Evolutionary conservation across 768 basidiomycete genomes (phyloP).

Genomic region (Albatrellus ellisii): DNA sequence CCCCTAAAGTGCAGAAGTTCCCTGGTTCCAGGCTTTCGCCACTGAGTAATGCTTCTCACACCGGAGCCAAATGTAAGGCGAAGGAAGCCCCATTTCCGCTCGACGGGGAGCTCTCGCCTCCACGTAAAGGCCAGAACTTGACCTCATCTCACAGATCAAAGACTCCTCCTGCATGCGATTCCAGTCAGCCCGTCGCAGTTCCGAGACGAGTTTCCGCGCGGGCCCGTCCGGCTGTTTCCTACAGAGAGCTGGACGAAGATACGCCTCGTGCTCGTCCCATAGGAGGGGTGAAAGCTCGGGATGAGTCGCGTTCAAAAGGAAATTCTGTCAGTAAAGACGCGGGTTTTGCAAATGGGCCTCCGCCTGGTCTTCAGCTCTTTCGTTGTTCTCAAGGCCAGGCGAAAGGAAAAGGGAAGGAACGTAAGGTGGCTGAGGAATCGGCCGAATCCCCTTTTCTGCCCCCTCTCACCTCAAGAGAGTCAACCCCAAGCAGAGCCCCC

Average conservation of each 20-base stretch:
- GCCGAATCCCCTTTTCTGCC: not conserved
- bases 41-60: no score
- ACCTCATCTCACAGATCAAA: no score
- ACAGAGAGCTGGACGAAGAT: not conserved
- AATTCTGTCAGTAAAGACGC: not conserved
- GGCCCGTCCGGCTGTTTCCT: no score
- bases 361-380: not conserved
- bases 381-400: not conserved
- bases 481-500: not conserved
- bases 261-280: not conserved
- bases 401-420: not conserved
- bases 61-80: no score
- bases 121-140: no score
- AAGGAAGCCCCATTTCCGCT: no score
- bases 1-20: not conserved
- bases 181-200: no score
- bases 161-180: no score
- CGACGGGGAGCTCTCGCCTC: no score
- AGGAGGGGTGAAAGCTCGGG: not conserved
- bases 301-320: not conserved
- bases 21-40: not conserved
- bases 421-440: not conserved
- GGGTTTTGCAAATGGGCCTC: not conserved
- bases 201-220: no score
- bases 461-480: not conserved